Base-by-base conservation (phyloP, 139 green algal genomes). In the Haematococcus lacustris region DNA sequence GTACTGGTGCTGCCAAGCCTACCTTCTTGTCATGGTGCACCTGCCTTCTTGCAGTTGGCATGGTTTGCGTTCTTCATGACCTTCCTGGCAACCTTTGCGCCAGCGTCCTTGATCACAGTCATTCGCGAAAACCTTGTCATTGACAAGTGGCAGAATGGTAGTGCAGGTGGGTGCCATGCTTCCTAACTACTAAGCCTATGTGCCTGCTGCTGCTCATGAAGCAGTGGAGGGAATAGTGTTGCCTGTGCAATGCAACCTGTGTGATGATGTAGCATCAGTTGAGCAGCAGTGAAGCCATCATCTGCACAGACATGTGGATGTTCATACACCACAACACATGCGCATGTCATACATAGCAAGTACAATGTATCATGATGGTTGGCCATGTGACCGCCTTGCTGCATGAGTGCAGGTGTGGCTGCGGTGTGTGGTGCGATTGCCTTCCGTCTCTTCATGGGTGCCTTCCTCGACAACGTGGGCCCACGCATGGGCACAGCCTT, bases 21-120 rank as follows among this genome's bases (percentile, higher is more conserved):
- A n/a, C n/a, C n/a, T n/a, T n/a, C n/a, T n/a, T n/a, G n/a, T n/a
- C n/a, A n/a, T n/a, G n/a, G n/a, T n/a, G 32, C 51, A 57, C 38
- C 38, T 37, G 38, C 65, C 6, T 21, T 23, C n/a, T 93, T 93
- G 73, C 90, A 96, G 62, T 71, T 96, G 0, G 91, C 85, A 0
- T 97, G 93, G 93, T 73, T 96, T 25, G 76, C 78, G 33, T 97
- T 97, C 85, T 94, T 96, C 77, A 74, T 89, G 13, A 88, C 89
- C 25, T 98, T 98, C 84, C 70, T 96, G 13, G 93, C 92, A n/a
- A 93, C 90, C 7, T 98, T 98, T 73, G 91, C 93, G 1, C 87
- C 90, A 0, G 89, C 73, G 33, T 35, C 70, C 30, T 51, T 80
- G 38, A 74, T 93, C 33, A 86, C 92, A 13, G 76, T 93, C 53